A percentile compares a stretch with the other conserved stretches of the same genome.
Conservation (phyloP, 768 basidiomycete species). For the Leccinum fibrillosum region DNA sequence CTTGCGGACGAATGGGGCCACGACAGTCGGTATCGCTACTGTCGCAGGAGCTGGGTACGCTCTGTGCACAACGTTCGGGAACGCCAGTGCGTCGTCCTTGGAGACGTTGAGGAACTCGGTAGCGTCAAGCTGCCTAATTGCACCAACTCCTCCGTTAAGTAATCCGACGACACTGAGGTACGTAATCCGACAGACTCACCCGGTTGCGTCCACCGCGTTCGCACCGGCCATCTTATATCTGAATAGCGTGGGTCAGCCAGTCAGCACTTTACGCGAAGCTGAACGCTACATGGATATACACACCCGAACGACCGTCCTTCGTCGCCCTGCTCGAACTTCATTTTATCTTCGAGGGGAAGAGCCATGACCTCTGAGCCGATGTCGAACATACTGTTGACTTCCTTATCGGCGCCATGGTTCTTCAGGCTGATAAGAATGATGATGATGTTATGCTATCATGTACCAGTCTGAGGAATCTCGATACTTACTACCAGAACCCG, state of each 20-base stretch:
- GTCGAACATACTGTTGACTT: constrained; percentile 39
- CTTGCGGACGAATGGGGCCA: constrained; percentile 56
- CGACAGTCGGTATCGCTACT: constrained; percentile 44
- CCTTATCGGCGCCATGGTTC: constrained; percentile 39
- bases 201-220: constrained; percentile 20
- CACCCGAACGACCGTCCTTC: constrained; percentile 39
- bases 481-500: constrained; percentile 54
- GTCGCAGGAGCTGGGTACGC: constrained; percentile 55
- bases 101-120: constrained; percentile 66
- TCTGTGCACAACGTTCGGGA: constrained; percentile 49
- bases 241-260: background rate
- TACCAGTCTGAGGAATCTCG: background rate
- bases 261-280: background rate
- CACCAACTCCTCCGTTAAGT: background rate
- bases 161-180: background rate
- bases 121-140: constrained; percentile 38
- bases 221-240: constrained; percentile 44
- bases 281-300: background rate
- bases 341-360: constrained; percentile 40
- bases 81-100: constrained; percentile 66
- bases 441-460: background rate
- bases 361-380: constrained; percentile 41
- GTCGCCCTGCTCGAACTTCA: constrained; percentile 43
- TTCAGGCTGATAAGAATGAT: constrained; percentile 32
- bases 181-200: constrained; percentile 24